Base-by-base conservation (phyloP, 495 filamentous ascomycete genomes). In the Darksidea phi region DNA sequence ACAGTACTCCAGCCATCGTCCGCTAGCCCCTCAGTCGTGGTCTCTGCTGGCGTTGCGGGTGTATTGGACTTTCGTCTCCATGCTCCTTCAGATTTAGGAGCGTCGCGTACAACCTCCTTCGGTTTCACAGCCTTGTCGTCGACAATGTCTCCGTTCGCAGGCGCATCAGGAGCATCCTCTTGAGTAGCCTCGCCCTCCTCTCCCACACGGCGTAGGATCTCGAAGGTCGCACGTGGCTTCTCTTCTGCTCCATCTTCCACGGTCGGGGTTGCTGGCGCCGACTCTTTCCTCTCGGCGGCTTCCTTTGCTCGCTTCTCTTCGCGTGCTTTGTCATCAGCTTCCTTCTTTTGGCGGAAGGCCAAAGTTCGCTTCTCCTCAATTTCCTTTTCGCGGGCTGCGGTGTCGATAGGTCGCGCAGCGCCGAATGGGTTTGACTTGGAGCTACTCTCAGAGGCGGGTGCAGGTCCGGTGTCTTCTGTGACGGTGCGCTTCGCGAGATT, bases 401-500 rank as follows among this genome's bases (percentile, higher is more conserved):
- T 95, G 74, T 97, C 91, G 61, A 95, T 95, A 11, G 91, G 91
- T 49, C 83, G 82, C 38, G 91, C 91, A 54, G 88, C 91, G 71
- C 94, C 94, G 73, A 98, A 98, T 23, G 90, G 90, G 74, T 85
- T 97, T 17, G 90, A 82, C 77, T 94, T 95, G 2, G 89, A 79
- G 58, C 41, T 43, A 20, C 5, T 43, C 41, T 92, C 89, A 36
- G 81, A 70, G 10, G 79, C 57, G 26, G 75, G 70, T 15, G 85
- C 72, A 12, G 78, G 75, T 12, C 80, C 82, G 1, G 81, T 75
- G 4, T 77, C 76, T 53, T 96, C 91, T 4, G 91, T 85, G 32
- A 95, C 88, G 6, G 90, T 95, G 46, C 94, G 85, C 79, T 97
- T 97, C 55, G 84, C 72, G 13, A 96, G 84, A 68, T 97, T 92